Percentiles rank a stretch among this genome's conserved stretches.
These are phyloP conservation scores for Pneumocystis murina DNA, from an alignment of 1,139 yeast species.

Conservation along the genomic window DNA sequence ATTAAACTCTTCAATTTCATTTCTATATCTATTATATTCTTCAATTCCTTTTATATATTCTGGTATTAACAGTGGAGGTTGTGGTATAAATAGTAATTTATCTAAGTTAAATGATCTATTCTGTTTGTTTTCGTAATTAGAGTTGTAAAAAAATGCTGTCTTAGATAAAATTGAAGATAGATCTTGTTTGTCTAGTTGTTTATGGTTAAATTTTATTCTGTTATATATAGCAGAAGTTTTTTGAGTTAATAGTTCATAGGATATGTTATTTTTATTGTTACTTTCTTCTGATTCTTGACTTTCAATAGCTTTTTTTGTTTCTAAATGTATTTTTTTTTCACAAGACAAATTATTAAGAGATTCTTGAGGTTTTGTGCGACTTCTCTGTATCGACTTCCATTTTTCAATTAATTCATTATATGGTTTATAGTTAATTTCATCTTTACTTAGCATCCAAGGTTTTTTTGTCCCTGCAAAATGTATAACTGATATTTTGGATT, in stretches of 20 bases:
- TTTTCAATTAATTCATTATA: slow-evolving; percentile 16
- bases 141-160: slow-evolving; percentile 18
- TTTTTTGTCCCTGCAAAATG: slow-evolving; percentile 73
- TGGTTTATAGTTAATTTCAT: slow-evolving; percentile 4
- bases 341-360: slow-evolving; percentile 9
- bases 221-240: background rate
- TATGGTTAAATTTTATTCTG: slow-evolving; percentile 8
- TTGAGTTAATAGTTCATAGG: background rate
- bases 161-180: slow-evolving; percentile 35
- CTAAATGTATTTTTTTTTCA: background rate
- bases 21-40: slow-evolving; percentile 3
- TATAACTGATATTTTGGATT: slow-evolving; percentile 39
- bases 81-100: slow-evolving; percentile 13
- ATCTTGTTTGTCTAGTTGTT: slow-evolving; percentile 31
- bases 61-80: slow-evolving; percentile 9
- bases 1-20: slow-evolving; percentile 3
- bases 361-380: slow-evolving; percentile 21
- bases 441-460: slow-evolving; percentile 46
- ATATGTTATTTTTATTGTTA: background rate
- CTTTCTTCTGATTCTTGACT: background rate
- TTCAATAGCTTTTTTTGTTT: background rate
- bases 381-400: slow-evolving; percentile 16
- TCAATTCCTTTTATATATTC: slow-evolving; percentile 7
- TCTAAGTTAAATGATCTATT: slow-evolving; percentile 15
- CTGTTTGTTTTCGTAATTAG: slow-evolving; percentile 20